These are phyloP conservation scores for Wickerhamiella shivajii DNA, from an alignment of 805 yeast genomes.

Conservation along the genomic window DNA sequence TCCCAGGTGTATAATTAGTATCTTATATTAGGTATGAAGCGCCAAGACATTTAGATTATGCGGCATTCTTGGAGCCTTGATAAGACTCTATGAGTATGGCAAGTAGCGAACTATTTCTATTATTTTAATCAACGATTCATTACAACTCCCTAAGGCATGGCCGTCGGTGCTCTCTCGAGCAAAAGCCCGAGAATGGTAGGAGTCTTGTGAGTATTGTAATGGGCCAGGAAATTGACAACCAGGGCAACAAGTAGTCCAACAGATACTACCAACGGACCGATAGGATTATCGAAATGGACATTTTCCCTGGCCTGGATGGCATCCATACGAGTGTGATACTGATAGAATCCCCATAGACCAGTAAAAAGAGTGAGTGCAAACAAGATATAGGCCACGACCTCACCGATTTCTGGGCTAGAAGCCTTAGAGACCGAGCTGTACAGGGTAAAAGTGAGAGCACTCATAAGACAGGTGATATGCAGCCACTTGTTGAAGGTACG, in stretches of 20 bases:
- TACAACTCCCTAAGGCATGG: too few relatives aligned
- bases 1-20: too few relatives aligned
- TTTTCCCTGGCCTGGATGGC: conserved; percentile 73
- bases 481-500: conserved; percentile 95
- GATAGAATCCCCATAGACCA: conserved; percentile 78
- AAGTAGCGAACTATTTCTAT: too few relatives aligned
- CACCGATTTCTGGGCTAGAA: conserved; percentile 41
- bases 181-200: conserved; percentile 1
- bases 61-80: too few relatives aligned
- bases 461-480: conserved; percentile 69
- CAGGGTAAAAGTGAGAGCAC: conserved; percentile 72
- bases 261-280: conserved; percentile 78
- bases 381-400: conserved; percentile 58
- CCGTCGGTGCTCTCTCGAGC: too few relatives aligned
- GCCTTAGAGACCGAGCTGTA: conserved; percentile 62
- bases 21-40: too few relatives aligned
- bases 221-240: conserved; percentile 55
- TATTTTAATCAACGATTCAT: too few relatives aligned
- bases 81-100: too few relatives aligned
- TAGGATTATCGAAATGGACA: conserved; percentile 72
- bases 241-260: conserved; percentile 52
- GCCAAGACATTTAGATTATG: too few relatives aligned
- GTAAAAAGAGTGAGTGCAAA: conserved; percentile 70
- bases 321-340: conserved; percentile 54
- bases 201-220: conserved; percentile 27